These are phyloP conservation scores for Penicillium angulare DNA, from an alignment of 495 filamentous ascomycete species.

Conservation along the genomic window DNA sequence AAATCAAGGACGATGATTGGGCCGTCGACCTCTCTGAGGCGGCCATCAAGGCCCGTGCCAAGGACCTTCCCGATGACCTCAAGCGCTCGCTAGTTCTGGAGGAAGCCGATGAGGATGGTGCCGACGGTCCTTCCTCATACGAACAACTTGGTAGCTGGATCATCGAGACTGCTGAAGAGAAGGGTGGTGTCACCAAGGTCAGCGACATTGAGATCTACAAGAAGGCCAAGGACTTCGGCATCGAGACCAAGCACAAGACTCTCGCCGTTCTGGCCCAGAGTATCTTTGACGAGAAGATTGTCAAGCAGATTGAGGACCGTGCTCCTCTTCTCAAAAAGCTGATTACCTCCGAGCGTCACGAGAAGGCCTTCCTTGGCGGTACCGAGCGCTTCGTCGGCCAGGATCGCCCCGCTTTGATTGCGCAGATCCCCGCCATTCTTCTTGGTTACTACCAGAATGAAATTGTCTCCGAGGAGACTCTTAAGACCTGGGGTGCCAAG, in stretches of 20 bases:
- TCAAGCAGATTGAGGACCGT: slow-evolving; percentile 79
- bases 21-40: slow-evolving; percentile 92
- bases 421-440: slow-evolving; percentile 80
- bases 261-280: slow-evolving; percentile 89
- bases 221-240: slow-evolving; percentile 92
- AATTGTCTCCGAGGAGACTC: slow-evolving; percentile 78
- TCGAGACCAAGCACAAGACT: slow-evolving; percentile 93
- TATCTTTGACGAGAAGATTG: slow-evolving; percentile 87
- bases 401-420: slow-evolving; percentile 73
- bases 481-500: slow-evolving; percentile 89
- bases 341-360: slow-evolving; percentile 83
- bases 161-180: slow-evolving; percentile 65
- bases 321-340: slow-evolving; percentile 87
- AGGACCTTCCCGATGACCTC: slow-evolving; percentile 85
- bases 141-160: slow-evolving; percentile 95
- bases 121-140: slow-evolving; percentile 78
- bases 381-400: slow-evolving; percentile 89
- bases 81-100: slow-evolving; percentile 85
- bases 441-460: slow-evolving; percentile 86
- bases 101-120: slow-evolving; percentile 81
- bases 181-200: slow-evolving; percentile 69
- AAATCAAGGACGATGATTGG: slow-evolving; percentile 86
- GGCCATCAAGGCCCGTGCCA: slow-evolving; percentile 89
- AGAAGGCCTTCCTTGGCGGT: slow-evolving; percentile 97
- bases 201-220: slow-evolving; percentile 87